A percentile compares a stretch with the other conserved stretches of the same genome.
Evolutionary conservation across 2,329 filamentous ascomycete genomes (phyloP).

Genomic region (Aspergillus aculeatinus): DNA sequence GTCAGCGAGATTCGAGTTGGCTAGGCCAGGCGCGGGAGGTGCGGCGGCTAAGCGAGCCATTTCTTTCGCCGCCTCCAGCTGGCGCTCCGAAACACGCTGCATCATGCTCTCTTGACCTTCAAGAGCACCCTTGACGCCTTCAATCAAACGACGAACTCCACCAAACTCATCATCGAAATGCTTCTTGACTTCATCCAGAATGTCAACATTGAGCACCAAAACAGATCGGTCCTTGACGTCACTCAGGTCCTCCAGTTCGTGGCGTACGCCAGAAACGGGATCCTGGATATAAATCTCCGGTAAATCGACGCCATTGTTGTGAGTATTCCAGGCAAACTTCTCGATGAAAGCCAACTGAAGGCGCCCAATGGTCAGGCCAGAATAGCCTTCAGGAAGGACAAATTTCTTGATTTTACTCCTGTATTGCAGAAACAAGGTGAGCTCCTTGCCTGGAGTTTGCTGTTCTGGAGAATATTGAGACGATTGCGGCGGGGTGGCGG

Average conservation of each 20-base stretch:
- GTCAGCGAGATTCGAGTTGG: constrained; percentile 26
- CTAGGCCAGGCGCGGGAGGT: constrained; percentile 35
- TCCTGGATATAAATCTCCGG: constrained; percentile 99
- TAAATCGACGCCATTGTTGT: constrained; percentile 85
- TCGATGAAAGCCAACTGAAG: constrained; percentile 96
- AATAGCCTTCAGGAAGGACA: constrained; percentile 77
- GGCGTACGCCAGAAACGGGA: constrained; percentile 89
- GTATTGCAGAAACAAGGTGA: constrained; percentile 93
- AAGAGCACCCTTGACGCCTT: constrained; percentile 78
- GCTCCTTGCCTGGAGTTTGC: constrained; percentile 73
- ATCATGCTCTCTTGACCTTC: constrained; percentile 80
- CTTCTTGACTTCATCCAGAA: constrained; percentile 90
- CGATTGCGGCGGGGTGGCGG: constrained; percentile 46
- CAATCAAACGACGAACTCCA: constrained; percentile 76
- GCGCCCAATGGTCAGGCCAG: constrained; percentile 80
- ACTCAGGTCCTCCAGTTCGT: constrained; percentile 87
- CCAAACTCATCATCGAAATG: constrained; percentile 92
- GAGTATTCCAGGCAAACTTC: constrained; percentile 98
- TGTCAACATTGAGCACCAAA: constrained; percentile 89
- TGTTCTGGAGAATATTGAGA: constrained; percentile 59
- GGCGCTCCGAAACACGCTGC: constrained; percentile 83
- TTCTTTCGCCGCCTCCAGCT: constrained; percentile 85
- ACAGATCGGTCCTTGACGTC: constrained; percentile 96
- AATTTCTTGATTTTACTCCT: constrained; percentile 98
- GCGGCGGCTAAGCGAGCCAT: constrained; percentile 66